Conservation (phyloP, 2,329 filamentous ascomycete genomes). For the Ceratocystis diversiconidia region DNA sequence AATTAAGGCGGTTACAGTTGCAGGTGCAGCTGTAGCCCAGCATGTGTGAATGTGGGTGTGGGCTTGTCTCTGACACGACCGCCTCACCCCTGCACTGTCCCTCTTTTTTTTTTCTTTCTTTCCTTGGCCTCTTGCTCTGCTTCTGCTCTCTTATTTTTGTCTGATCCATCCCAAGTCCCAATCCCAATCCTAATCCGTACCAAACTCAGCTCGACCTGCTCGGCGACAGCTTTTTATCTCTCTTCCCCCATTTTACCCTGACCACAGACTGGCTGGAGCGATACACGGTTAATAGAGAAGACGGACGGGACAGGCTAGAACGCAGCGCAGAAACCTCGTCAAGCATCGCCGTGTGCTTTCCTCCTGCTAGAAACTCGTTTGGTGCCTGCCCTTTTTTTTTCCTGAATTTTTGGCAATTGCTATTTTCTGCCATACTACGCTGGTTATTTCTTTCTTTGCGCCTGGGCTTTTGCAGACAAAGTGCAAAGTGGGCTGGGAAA, state of each 20-base stretch:
- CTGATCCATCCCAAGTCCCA: slow-evolving; percentile 1
- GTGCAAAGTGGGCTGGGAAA: slow-evolving; percentile 17
- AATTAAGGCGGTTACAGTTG: not conserved
- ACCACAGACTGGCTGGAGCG: not conserved
- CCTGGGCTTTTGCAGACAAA: slow-evolving; percentile 2
- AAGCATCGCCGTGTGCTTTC: not conserved
- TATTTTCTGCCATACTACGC: not conserved
- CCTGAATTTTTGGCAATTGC: not conserved
- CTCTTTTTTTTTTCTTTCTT: not conserved
- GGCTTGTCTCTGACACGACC: slow-evolving; percentile 3
- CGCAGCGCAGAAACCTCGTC: not conserved
- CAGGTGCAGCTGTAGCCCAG: not conserved
- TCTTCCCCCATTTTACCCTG: not conserved
- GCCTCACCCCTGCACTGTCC: not conserved
- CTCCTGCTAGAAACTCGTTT: not conserved
- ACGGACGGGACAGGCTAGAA: too few relatives aligned
- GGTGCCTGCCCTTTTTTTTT: too few relatives aligned
- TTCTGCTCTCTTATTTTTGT: not conserved
- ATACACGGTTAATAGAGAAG: not conserved
- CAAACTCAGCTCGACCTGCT: not conserved
- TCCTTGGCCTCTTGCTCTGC: not conserved
- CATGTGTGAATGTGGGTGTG: not conserved
- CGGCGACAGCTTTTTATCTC: not conserved
- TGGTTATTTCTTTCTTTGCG: not conserved
- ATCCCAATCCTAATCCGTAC: slow-evolving; percentile 1